Base-by-base conservation (phyloP, 2,329 filamentous ascomycete genomes). In the Lachnellula cervina region DNA sequence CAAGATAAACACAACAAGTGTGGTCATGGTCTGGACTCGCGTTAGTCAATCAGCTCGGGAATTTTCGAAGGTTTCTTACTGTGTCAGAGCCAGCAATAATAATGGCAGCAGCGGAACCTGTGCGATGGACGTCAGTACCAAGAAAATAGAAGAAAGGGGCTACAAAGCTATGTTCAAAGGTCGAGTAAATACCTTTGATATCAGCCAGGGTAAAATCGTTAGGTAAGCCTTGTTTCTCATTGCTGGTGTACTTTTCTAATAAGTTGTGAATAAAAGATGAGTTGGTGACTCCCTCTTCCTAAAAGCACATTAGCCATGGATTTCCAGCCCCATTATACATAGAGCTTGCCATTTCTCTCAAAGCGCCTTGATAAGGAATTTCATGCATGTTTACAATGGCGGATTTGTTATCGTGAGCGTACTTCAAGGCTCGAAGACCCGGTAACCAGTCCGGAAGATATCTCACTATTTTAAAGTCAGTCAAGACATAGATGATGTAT, bases 31-130 rank as follows among this genome's bases (percentile, higher is more conserved):
- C 13, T 42, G 16, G 5, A n/a, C 5, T 17, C 4, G 57, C 64
- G 38, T 65, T 55, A n/a, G 48, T 45, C 9, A 77, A 77, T 11
- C 77, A 77, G 28, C 28, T 32, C 9, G 76, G 38, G 9, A 3
- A 11, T 17, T 7, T 19, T 2, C 74, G 59, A 72, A 78, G 9
- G 79, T 71, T 7, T 76, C 73, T 1, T 72, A 57, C 54, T 1
- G 58, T 60, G 16, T 60, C 58, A 28, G 46, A 46, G 1, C 76
- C 77, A 34, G 77, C 76, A 25, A 75, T 74, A 62, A 72, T 78
- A 4, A 79, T 70, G 7, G 76, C 72, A 0, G 72, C 76, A 1
- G 75, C 73, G 8, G 76, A 76, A 13, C 77, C 76, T 62, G 77
- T 75, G 59, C 80, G 73, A 40, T 57, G 16, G n/a, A 59, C 9